Base-by-base conservation (phyloP, 345 rosid genomes). In the Eucalyptus pauciflora region DNA sequence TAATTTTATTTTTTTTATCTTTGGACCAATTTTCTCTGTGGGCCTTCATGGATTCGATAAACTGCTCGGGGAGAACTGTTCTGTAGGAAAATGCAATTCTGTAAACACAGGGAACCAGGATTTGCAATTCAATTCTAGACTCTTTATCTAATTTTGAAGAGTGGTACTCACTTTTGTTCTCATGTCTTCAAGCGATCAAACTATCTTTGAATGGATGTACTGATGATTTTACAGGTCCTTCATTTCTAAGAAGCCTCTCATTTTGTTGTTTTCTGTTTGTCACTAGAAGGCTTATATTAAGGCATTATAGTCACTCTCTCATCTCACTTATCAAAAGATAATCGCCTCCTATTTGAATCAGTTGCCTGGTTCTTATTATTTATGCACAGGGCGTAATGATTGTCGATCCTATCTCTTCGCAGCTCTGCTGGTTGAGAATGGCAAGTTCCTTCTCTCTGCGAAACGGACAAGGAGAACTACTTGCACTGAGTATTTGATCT, bases 371-470 rank as follows among this genome's bases (percentile, higher is more conserved):
- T 86, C 64, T 60, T 33, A 20, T 33, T 52, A 31, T 43, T 15
- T 60, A 52, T 9, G 12, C 69, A 67, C 7, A 6, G 69, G 27
- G 11, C 15, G 12, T 62, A 18, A 64, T 87, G 83, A 43, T 31
- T 62, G 45, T n/a, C 20, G n/a, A 33, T 54, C 33, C 56, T 49
- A 6, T 87, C 20, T 48, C 50, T 88, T 86, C 92, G 89, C 94
- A 96, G 99, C 96, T 86, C 87, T 95, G 92, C 93, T 96, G 89
- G 99, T 96, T 90, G 99, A 96, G 93, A 95, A 95, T 88, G 99
- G 99, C n/a, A 97, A 96, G 94, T 97, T 96, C 88, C 97, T 96
- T 92, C 96, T 96, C 64, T 96, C 99, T 33, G 99, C 99, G 3
- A 97, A 97, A 92, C 95, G 97, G 48, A 96, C 96, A 45, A 90